phyloP scores from a whole-genome alignment of 345 rosid species.

The Citrus glauca region DNA sequence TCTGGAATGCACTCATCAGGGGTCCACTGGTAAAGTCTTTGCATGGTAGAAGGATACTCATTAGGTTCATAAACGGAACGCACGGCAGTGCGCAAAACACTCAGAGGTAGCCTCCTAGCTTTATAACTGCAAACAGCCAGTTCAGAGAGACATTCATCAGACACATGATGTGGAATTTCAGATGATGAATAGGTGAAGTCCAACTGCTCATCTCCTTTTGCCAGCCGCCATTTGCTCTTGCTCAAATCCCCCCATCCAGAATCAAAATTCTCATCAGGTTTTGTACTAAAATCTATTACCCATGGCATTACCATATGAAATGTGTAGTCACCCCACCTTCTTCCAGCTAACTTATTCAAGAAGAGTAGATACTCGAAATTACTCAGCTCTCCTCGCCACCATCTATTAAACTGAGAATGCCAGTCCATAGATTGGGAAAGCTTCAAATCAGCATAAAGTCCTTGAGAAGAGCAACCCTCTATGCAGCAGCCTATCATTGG shows the following conservation, averaged over 20 bases:
- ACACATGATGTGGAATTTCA: slow-evolving; percentile 91
- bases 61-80: slow-evolving; percentile 95
- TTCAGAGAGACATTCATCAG: slow-evolving; percentile 98
- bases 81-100: slow-evolving; percentile 79
- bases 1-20: slow-evolving; percentile 99
- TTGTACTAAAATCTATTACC: slow-evolving; percentile 87
- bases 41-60: slow-evolving; percentile 94
- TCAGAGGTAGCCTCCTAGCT: slow-evolving; percentile 92
- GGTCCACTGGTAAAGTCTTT: slow-evolving; percentile 94
- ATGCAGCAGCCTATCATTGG: slow-evolving; percentile 37
- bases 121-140: slow-evolving; percentile 97
- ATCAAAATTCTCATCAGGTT: slow-evolving; percentile 68
- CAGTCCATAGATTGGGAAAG: slow-evolving; percentile 56
- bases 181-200: slow-evolving; percentile 91
- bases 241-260: slow-evolving; percentile 88
- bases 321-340: slow-evolving; percentile 95
- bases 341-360: slow-evolving; percentile 79
- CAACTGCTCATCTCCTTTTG: slow-evolving; percentile 96
- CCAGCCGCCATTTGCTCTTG: slow-evolving; percentile 94
- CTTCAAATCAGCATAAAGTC: slow-evolving; percentile 60
- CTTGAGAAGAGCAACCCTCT: slow-evolving; percentile 50
- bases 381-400: slow-evolving; percentile 90
- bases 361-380: slow-evolving; percentile 85
- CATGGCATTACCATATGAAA: slow-evolving; percentile 95
- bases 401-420: slow-evolving; percentile 56